Evolutionary conservation across 2,329 filamentous ascomycete genomes (phyloP).

Genomic region (Akanthomyces uredinophilus): DNA sequence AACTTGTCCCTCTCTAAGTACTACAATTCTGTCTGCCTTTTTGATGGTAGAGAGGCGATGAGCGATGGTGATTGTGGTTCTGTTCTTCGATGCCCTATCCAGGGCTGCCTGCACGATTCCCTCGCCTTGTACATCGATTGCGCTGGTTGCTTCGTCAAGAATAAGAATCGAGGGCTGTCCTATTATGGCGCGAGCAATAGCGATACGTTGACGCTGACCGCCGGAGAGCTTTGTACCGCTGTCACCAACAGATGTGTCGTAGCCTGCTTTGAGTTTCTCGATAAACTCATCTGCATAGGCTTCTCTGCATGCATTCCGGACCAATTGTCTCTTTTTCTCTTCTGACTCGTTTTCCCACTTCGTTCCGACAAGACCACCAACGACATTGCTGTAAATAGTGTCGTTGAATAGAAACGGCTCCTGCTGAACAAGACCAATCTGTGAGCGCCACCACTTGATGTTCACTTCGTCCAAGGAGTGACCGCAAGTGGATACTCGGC

Average conservation of each 20-base stretch:
- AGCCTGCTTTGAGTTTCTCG: slow-evolving; percentile 58
- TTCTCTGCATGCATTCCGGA: slow-evolving; percentile 59
- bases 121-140: slow-evolving; percentile 54
- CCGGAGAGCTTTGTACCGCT: slow-evolving; percentile 72
- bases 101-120: slow-evolving; percentile 57
- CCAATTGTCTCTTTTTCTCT: slow-evolving; percentile 53
- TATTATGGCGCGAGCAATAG: slow-evolving; percentile 64
- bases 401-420: slow-evolving; percentile 65
- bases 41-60: slow-evolving; percentile 71
- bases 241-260: slow-evolving; percentile 71
- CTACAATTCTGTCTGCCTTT: slow-evolving; percentile 73
- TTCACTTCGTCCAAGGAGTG: slow-evolving; percentile 54
- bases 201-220: slow-evolving; percentile 69
- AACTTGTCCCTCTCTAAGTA: slow-evolving; percentile 65
- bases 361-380: slow-evolving; percentile 50
- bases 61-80: slow-evolving; percentile 70
- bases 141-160: slow-evolving; percentile 72
- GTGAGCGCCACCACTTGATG: slow-evolving; percentile 56
- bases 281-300: slow-evolving; percentile 68
- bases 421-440: slow-evolving; percentile 63
- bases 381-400: slow-evolving; percentile 58
- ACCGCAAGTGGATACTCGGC: slow-evolving; percentile 46
- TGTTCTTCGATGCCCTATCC: slow-evolving; percentile 53
- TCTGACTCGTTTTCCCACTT: slow-evolving; percentile 47
- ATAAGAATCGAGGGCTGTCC: slow-evolving; percentile 65